A percentile compares a stretch with the other conserved stretches of the same genome.
phyloP scores from a whole-genome alignment of 805 yeast species.

The Scheffersomyces lignosus region DNA sequence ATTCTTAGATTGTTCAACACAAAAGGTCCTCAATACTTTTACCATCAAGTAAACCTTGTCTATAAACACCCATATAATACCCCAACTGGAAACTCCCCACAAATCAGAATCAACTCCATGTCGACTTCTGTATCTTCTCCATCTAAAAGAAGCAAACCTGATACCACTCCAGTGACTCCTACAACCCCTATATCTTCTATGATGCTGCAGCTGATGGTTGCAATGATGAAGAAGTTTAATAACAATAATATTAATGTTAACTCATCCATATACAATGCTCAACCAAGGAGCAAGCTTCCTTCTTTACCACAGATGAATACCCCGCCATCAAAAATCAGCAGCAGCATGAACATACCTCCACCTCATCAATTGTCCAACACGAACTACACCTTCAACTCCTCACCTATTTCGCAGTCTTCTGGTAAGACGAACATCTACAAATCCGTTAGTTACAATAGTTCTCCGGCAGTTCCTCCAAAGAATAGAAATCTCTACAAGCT shows the following conservation, averaged over 20 bases:
- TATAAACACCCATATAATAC: slow-evolving; percentile 4
- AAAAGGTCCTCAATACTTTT: slow-evolving; percentile 30
- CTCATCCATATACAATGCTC: background rate
- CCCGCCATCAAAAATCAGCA: slow-evolving; percentile 5
- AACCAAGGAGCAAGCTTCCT: background rate
- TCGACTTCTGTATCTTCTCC: background rate
- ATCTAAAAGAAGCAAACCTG: background rate
- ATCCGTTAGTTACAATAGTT: slow-evolving; percentile 6
- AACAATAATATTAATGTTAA: too few species aligned
- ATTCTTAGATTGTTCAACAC: slow-evolving; percentile 25
- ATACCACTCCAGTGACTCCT: background rate
- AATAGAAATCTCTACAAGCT: slow-evolving; percentile 4
- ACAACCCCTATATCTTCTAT: background rate
- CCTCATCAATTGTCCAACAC: slow-evolving; percentile 10
- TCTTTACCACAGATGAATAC: slow-evolving; percentile 3
- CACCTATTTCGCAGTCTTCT: slow-evolving; percentile 1
- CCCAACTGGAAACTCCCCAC: background rate
- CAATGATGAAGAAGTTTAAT: background rate
- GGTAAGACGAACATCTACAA: slow-evolving; percentile 5
- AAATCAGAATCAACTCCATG: too few species aligned
- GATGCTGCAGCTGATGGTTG: background rate
- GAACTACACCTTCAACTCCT: slow-evolving; percentile 4
- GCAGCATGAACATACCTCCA: slow-evolving; percentile 8
- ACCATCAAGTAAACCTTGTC: slow-evolving; percentile 7
- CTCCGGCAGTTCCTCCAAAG: slow-evolving; percentile 5